Conservation (phyloP, 2,329 filamentous ascomycete genomes). For the Aspergillus niger region DNA sequence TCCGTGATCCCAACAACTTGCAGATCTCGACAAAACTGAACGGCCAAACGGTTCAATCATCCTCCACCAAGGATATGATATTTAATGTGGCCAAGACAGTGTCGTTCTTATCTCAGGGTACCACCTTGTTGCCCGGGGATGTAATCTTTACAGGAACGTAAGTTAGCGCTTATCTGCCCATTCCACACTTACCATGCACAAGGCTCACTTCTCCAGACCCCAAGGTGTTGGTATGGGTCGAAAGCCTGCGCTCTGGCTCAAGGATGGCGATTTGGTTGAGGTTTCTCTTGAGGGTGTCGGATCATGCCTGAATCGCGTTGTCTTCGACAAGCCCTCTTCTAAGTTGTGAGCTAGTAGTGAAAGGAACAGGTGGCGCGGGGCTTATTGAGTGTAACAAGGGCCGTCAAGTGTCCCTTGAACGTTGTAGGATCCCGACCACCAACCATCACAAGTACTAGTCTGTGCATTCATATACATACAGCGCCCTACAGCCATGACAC, state of each 20-base stretch:
- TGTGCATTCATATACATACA: not conserved
- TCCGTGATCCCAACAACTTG: constrained; percentile 44
- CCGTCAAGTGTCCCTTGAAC: not conserved
- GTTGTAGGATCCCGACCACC: not conserved
- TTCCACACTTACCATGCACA: constrained; percentile 34
- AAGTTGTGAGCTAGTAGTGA: constrained; percentile 33
- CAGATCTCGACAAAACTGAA: constrained; percentile 52
- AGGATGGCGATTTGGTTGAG: constrained; percentile 70
- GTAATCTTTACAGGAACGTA: constrained; percentile 49
- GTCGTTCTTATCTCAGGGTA: constrained; percentile 49
- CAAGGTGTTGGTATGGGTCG: constrained; percentile 71
- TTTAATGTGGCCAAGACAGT: constrained; percentile 52
- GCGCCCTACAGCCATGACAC: not conserved
- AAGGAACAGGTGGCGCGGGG: not conserved
- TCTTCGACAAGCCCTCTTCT: constrained; percentile 44
- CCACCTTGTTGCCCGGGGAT: constrained; percentile 44
- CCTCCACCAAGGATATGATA: constrained; percentile 52
- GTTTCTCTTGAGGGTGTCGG: constrained; percentile 69
- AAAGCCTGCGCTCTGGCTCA: constrained; percentile 67
- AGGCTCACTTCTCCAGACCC: constrained; percentile 49
- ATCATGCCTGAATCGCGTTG: constrained; percentile 50
- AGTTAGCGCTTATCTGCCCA: constrained; percentile 49
- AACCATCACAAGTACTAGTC: too few relatives aligned
- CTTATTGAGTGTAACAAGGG: not conserved
- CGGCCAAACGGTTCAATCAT: constrained; percentile 51